Evolutionary conservation across 495 filamentous ascomycete genomes (phyloP), one percentile per base, ranked within the genome.

Genomic region (Talaromyces adpressus): DNA sequence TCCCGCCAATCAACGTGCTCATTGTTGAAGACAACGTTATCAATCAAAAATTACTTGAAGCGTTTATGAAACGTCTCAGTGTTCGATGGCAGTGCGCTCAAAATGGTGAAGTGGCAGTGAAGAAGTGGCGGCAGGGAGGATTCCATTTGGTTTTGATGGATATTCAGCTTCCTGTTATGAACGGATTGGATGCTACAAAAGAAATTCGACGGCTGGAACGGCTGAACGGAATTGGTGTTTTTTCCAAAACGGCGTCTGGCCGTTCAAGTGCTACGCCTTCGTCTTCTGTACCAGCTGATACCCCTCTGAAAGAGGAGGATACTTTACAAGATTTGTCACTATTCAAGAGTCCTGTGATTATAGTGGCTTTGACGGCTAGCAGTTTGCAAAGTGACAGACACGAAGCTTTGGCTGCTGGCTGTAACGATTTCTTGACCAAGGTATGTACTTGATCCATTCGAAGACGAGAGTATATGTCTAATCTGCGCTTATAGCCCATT

Each of bases 21-120:
- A 97, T 98, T 62, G 94, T 98, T 36, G 94, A 98, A 77, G 94
- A 98, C 77, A 98, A 98, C 72, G 89, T 93, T 64, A 98, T 98
- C 81, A 98, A 98, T 68, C 81, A 98, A 57, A 87, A 90, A 57
- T 84, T 98, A 5, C 77, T 98, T 2, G 94, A 98, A 69, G 92
- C 92, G 0, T 96, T 98, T 72, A 94, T 98, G 84, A 97, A 96
- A 72, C 84, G 93, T 53, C 83, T 98, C 36, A 97, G 95, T 68
- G 94, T 98, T 29, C 89, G 94, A n/a, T 98, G 94, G 94, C 89
- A 93, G 72, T 95, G 92, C 53, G 94, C 94, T 36, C 91, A 92
- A 77, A 96, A 98, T 72, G 94, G 94, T 30, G 87, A 85, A 69
- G 92, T 96, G 61, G 95, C 94, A 3, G 93, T 98, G 8, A 85